Percentiles rank a stretch among this genome's conserved stretches.
These are phyloP conservation scores for Jaapia argillacea DNA, from an alignment of 768 basidiomycete genomes.

Conservation along the genomic window DNA sequence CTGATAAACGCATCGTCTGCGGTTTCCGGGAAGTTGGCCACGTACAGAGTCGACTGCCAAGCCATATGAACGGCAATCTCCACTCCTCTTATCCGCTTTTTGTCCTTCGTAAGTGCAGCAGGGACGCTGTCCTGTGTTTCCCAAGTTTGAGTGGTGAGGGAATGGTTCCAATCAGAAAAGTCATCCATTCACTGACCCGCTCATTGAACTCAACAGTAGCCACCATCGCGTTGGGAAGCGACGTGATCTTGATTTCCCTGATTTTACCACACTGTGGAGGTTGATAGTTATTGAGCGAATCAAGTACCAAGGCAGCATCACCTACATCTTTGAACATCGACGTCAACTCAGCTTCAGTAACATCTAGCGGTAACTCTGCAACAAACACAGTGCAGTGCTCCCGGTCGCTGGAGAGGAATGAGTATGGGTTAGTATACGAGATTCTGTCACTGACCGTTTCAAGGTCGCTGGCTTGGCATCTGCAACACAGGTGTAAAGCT, in stretches of 20 bases:
- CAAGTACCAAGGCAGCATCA: constrained; percentile 6
- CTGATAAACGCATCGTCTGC: constrained; percentile 72
- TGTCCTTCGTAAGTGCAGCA: constrained; percentile 87
- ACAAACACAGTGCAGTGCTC: constrained; percentile 93
- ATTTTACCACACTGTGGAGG: constrained; percentile 68
- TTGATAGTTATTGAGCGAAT: constrained; percentile 7
- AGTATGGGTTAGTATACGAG: constrained; percentile 3
- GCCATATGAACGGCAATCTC: constrained; percentile 84
- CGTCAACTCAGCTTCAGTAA: constrained; percentile 56
- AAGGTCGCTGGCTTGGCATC: constrained; percentile 37
- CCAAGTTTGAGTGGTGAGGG: constrained; percentile 1
- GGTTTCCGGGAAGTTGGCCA: constrained; percentile 90
- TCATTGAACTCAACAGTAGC: constrained; percentile 86
- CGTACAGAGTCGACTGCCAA: constrained; percentile 90
- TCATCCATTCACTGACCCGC: constrained; percentile 30
- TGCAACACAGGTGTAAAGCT: constrained; percentile 12
- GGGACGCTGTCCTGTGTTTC: constrained; percentile 63
- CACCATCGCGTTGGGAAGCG: constrained; percentile 45
- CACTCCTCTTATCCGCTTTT: constrained; percentile 67
- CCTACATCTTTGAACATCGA: constrained; percentile 81
- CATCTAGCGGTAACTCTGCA: constrained; percentile 47
- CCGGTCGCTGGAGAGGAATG: constrained; percentile 56
- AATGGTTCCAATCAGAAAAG: background rate
- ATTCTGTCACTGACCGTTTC: constrained; percentile 41
- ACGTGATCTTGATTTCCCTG: constrained; percentile 75